A percentile compares a stretch with the other conserved stretches of the same genome.
phyloP scores from a whole-genome alignment of 768 basidiomycete species.

The Lyophyllum atratum region DNA sequence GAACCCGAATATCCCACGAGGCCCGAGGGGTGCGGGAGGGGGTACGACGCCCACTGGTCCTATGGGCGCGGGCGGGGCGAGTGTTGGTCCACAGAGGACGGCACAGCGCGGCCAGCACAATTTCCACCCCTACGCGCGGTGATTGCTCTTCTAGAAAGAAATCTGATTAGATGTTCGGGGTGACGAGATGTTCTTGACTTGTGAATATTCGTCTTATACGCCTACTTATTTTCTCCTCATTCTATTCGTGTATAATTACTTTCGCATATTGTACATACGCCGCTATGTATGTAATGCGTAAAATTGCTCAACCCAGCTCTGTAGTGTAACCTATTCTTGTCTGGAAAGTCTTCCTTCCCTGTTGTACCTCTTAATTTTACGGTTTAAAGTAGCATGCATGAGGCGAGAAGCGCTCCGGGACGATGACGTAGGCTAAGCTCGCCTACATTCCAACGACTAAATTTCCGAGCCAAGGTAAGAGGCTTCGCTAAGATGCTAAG shows the following conservation, averaged over 20 bases:
- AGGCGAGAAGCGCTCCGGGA: no score
- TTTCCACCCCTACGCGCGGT: constrained; percentile 85
- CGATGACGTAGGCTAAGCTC: no score
- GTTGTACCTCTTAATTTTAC: no score
- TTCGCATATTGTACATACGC: background rate
- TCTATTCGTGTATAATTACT: constrained; percentile 4
- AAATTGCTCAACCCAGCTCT: background rate
- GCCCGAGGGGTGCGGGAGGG: constrained; percentile 59
- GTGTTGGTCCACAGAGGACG: constrained; percentile 74
- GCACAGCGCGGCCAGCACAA: constrained; percentile 76
- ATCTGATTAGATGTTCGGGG: background rate
- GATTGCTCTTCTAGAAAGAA: constrained; percentile 7
- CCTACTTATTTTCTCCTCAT: constrained; percentile 12
- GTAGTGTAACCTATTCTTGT: background rate
- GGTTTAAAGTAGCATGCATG: no score
- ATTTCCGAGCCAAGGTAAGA: no score
- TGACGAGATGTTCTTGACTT: background rate
- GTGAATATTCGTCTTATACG: constrained; percentile 16
- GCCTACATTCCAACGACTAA: no score
- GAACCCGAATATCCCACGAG: constrained; percentile 64
- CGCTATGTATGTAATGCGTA: background rate
- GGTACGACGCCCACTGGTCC: constrained; percentile 38
- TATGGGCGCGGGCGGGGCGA: constrained; percentile 52
- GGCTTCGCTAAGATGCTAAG: no score
- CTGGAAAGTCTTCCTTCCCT: no score